Evolutionary conservation across 192 early-diverging fungal genomes (phyloP).

Genomic region (Podila verticillata): DNA sequence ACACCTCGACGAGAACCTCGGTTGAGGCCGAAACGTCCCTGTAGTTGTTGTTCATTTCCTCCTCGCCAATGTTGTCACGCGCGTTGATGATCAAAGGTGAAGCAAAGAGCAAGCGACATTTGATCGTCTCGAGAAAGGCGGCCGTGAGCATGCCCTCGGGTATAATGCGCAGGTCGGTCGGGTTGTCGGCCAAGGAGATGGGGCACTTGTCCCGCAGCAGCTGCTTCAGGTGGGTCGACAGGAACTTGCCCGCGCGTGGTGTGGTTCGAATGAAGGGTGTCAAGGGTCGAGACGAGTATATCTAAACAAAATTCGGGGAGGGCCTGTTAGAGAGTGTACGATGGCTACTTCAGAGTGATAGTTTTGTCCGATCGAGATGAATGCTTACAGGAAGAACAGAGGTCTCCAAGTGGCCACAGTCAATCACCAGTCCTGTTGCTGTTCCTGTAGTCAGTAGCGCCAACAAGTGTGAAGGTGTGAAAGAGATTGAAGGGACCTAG

Average conservation of each 20-base stretch:
- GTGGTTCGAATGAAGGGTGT: constrained; percentile 69
- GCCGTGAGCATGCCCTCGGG: constrained; percentile 57
- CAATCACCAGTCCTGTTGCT: constrained; percentile 85
- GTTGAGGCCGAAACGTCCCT: constrained; percentile 54
- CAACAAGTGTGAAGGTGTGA: constrained; percentile 75
- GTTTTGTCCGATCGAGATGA: neutral
- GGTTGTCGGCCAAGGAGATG: constrained; percentile 49
- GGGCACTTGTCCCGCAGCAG: constrained; percentile 67
- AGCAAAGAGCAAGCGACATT: constrained; percentile 70
- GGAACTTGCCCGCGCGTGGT: constrained; percentile 71
- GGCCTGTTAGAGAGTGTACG: neutral
- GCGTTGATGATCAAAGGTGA: constrained; percentile 57
- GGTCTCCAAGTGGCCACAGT: constrained; percentile 83
- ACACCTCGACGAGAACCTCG: constrained; percentile 54
- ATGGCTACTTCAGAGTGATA: neutral
- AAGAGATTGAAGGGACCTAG: constrained; percentile 81
- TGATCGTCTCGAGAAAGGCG: constrained; percentile 73
- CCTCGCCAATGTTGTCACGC: constrained; percentile 41
- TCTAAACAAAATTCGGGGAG: constrained; percentile 42
- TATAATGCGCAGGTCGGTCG: constrained; percentile 51
- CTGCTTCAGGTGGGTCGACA: constrained; percentile 66
- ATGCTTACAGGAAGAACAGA: constrained; percentile 80
- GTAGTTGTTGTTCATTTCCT: constrained; percentile 60
- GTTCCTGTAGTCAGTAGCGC: constrained; percentile 81
- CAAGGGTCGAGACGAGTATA: constrained; percentile 74